Evolutionary conservation across 2,329 filamentous ascomycete species (phyloP).

Genomic region (Nemania bipapillata): DNA sequence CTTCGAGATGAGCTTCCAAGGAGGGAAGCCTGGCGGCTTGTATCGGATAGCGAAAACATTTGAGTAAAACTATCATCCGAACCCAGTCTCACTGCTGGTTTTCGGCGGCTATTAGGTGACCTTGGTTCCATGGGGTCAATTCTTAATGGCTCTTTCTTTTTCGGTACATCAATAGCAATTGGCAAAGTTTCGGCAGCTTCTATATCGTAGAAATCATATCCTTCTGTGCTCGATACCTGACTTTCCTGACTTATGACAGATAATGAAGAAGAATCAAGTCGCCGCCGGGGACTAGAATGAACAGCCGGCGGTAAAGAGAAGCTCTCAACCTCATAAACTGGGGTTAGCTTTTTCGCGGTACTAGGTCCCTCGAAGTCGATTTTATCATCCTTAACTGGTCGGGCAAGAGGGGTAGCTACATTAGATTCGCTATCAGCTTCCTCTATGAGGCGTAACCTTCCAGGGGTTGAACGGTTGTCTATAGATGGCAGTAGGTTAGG

Average conservation of each 20-base stretch:
- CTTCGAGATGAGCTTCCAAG: conserved; percentile 54
- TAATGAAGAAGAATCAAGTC: conserved; percentile 62
- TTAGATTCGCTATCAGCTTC: conserved; percentile 73
- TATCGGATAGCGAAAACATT: conserved; percentile 68
- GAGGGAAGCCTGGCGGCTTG: conserved; percentile 56
- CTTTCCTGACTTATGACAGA: conserved; percentile 65
- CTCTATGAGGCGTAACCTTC: conserved; percentile 62
- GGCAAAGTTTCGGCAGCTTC: conserved; percentile 59
- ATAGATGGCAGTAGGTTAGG: conserved; percentile 50
- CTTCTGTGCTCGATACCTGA: conserved; percentile 66
- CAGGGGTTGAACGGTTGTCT: conserved; percentile 49
- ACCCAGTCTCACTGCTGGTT: conserved; percentile 59
- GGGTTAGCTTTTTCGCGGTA: conserved; percentile 57
- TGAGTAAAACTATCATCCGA: conserved; percentile 69
- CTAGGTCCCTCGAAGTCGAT: conserved; percentile 47
- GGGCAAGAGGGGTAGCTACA: conserved; percentile 67
- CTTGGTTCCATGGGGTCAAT: conserved; percentile 52
- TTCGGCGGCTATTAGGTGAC: conserved; percentile 50
- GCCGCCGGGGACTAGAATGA: conserved; percentile 57
- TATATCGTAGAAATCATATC: conserved; percentile 73
- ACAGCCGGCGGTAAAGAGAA: conserved; percentile 63
- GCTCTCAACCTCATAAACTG: conserved; percentile 62
- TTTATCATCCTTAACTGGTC: conserved; percentile 59
- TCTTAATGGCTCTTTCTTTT: conserved; percentile 54
- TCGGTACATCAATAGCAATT: conserved; percentile 65